Percentiles rank a stretch among this genome's conserved stretches.
These are phyloP conservation scores for Suillus bovinus DNA, from an alignment of 768 basidiomycete genomes.

Conservation along the genomic window DNA sequence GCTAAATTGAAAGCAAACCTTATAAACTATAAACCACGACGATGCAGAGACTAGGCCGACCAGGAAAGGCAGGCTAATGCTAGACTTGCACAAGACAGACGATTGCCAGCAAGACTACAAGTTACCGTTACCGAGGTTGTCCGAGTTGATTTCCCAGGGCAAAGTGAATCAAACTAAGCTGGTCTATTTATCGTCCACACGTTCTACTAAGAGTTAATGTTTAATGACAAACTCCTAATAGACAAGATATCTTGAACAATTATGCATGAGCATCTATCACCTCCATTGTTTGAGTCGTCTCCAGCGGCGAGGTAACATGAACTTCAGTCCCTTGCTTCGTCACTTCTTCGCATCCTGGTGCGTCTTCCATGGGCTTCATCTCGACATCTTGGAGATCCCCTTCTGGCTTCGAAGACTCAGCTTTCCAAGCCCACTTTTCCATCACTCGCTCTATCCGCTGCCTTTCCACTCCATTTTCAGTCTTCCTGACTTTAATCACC, in stretches of 20 bases:
- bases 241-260: not conserved
- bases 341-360: constrained; percentile 11
- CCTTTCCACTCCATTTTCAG: constrained; percentile 58
- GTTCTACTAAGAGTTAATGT: not conserved
- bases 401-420: constrained; percentile 9
- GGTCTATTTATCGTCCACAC: not conserved
- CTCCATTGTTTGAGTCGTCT: constrained; percentile 17
- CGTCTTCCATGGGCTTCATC: constrained; percentile 29
- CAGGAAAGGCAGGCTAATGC: not conserved
- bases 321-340: constrained; percentile 11
- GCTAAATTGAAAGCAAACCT: not conserved
- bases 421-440: constrained; percentile 67
- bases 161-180: not conserved
- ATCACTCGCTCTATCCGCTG: constrained; percentile 68
- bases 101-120: not conserved
- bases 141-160: constrained; percentile 7
- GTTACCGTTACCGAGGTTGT: not conserved
- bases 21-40: not conserved
- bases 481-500: constrained; percentile 59
- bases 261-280: constrained; percentile 8
- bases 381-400: constrained; percentile 25
- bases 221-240: not conserved
- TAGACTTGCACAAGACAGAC: not conserved
- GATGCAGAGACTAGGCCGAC: not conserved
- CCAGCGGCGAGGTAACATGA: constrained; percentile 4